Evolutionary conservation across 2,329 filamentous ascomycete genomes (phyloP).

Genomic region (Pseudocercospora cruenta): DNA sequence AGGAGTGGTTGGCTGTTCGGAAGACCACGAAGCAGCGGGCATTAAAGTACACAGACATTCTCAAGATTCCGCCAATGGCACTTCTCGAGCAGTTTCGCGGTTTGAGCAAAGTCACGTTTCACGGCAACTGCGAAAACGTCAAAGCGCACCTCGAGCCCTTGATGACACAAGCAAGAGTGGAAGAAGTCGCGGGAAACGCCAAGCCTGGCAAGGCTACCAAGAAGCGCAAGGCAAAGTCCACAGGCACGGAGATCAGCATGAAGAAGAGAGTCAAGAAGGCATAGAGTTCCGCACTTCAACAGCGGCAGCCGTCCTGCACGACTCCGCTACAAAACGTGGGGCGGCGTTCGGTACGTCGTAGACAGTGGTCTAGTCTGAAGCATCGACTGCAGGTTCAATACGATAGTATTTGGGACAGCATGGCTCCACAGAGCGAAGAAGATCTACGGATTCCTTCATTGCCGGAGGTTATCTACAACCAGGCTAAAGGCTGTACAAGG

Average conservation of each 20-base stretch:
- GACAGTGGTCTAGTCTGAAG: too few species aligned
- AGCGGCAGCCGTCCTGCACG: too few species aligned
- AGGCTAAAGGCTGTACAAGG: too few species aligned
- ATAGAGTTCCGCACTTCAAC: background rate
- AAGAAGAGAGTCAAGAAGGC: background rate
- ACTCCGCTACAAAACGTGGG: too few species aligned
- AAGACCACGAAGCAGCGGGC: background rate
- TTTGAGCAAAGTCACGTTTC: constrained; percentile 6
- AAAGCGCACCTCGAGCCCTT: background rate
- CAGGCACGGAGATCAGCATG: background rate
- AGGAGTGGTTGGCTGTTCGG: background rate
- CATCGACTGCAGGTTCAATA: too few species aligned
- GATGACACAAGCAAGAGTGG: constrained; percentile 1
- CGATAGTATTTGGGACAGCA: too few species aligned
- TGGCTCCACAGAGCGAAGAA: too few species aligned
- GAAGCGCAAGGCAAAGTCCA: background rate
- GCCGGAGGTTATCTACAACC: too few species aligned
- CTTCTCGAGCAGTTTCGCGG: background rate
- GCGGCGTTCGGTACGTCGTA: too few species aligned
- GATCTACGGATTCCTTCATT: too few species aligned
- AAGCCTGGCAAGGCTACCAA: background rate
- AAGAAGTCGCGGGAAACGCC: background rate
- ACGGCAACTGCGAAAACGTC: constrained; percentile 1
- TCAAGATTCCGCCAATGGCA: background rate
- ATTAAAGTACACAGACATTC: background rate